A percentile compares a stretch with the other conserved stretches of the same genome.
Evolutionary conservation across 2,329 filamentous ascomycete genomes (phyloP).

Genomic region (Nothophaeocryptopus gaeumannii): DNA sequence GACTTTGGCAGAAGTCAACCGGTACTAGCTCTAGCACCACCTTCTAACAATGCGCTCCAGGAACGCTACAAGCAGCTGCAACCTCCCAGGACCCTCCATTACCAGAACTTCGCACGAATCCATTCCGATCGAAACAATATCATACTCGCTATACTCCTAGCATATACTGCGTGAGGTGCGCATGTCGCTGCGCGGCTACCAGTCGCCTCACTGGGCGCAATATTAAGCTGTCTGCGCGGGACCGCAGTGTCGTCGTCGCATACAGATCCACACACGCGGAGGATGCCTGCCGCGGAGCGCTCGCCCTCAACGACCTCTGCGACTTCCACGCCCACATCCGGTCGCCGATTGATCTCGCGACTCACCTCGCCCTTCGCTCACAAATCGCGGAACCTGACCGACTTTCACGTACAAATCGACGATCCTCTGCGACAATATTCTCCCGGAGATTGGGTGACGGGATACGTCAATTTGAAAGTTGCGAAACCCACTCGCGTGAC

Average conservation of each 20-base stretch:
- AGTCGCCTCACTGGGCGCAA: too few species aligned
- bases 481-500: conserved; percentile 74
- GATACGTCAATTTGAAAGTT: conserved; percentile 69
- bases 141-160: too few species aligned
- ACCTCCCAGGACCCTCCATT: too few species aligned
- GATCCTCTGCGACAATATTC: conserved; percentile 75
- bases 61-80: too few species aligned
- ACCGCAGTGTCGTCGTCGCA: too few species aligned
- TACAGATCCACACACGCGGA: too few species aligned
- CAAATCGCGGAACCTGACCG: conserved; percentile 64
- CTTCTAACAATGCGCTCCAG: too few species aligned
- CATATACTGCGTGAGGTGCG: conserved; percentile 7
- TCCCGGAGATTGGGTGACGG: conserved; percentile 71
- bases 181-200: conserved; percentile 10
- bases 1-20: too few species aligned
- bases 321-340: conserved; percentile 20
- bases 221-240: too few species aligned
- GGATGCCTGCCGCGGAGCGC: conserved; percentile 16
- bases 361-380: conserved; percentile 55
- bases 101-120: too few species aligned
- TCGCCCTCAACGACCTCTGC: conserved; percentile 12
- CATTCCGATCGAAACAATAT: too few species aligned
- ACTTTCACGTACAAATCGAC: conserved; percentile 74
- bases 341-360: conserved; percentile 49
- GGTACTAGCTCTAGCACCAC: too few species aligned